Base-by-base conservation (phyloP, 371 early-diverging fungal species). In the Lichtheimia corymbifera region DNA sequence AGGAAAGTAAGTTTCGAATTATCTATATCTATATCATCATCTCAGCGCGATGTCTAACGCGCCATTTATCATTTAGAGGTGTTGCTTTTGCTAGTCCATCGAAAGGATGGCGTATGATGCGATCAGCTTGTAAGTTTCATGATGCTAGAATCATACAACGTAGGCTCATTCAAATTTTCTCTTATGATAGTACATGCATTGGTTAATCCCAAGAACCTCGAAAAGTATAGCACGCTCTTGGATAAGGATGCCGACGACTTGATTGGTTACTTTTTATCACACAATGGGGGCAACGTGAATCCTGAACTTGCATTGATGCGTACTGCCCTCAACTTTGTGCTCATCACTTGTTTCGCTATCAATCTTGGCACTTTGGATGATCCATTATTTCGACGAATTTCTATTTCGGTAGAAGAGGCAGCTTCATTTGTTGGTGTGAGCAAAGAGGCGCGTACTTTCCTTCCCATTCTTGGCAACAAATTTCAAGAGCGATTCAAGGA, bases 121-220 rank as follows among this genome's bases (percentile, higher is more conserved):
- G 35, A 35, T 35, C 35, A 35, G 35, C 35, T 35, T 35, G 35
- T 35, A 35, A 35, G 35, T 35, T 35, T 35, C 6, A 35, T 35
- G 35, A 35, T 9, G 2, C 9, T 35, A 9, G 11, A 5, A 6
- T 9, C 9, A 35, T 6, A 35, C 35, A 35, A 6, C 35, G 9
- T 35, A 35, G 9, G 35, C 35, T 35, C 35, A 35, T 35, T 0
- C 9, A 9, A 5, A 11, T 28, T 28, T 4, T 28, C 28, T 28
- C 28, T 28, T 28, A 11, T 11, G 9, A 35, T 35, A 35, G 35
- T 35, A 35, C 9, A 5, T 35, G 6, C 35, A 35, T 35, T 35
- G 35, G 35, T 35, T 5, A 35, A 35, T 6, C 52, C 63, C 20
- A 63, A 63, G 25, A 41, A 49, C 25, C 42, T 63, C 13, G 57